A percentile compares a stretch with the other conserved stretches of the same genome.
phyloP scores from a whole-genome alignment of 805 yeast genomes.

The Yarrowia hollandica region DNA sequence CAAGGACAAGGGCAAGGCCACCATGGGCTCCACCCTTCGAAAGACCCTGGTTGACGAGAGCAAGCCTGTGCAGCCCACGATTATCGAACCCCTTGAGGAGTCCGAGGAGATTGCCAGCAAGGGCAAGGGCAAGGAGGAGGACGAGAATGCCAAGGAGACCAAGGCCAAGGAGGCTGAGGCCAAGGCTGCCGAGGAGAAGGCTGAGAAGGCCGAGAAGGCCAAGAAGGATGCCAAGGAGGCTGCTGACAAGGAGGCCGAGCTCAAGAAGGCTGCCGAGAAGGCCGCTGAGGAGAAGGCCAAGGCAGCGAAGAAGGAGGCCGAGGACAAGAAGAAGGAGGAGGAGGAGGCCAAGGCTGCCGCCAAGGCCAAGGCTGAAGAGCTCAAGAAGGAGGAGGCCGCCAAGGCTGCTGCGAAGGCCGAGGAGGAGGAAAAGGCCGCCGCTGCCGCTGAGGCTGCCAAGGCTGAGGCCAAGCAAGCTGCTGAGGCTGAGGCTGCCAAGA shows the following conservation, averaged over 20 bases:
- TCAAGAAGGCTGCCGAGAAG: constrained; percentile 2
- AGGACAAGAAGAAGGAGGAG: not conserved
- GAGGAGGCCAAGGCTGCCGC: constrained; percentile 8
- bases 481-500: constrained; percentile 6
- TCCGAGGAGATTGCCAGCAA: constrained; percentile 7
- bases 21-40: constrained; percentile 16
- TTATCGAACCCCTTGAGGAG: constrained; percentile 10
- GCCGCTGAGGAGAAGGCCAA: constrained; percentile 18
- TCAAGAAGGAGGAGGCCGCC: constrained; percentile 2
- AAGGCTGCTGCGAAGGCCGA: constrained; percentile 19
- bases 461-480: constrained; percentile 24
- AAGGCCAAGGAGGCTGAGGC: not conserved
- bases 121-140: constrained; percentile 18
- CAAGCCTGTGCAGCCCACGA: not conserved
- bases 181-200: constrained; percentile 19
- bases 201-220: not conserved
- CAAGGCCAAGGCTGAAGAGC: constrained; percentile 14
- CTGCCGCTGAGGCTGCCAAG: constrained; percentile 2
- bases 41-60: constrained; percentile 11
- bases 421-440: constrained; percentile 11
- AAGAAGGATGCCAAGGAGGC: constrained; percentile 23
- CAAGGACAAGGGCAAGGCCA: constrained; percentile 27
- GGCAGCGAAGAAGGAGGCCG: constrained; percentile 8
- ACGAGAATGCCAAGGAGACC: constrained; percentile 33
- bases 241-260: constrained; percentile 25